phyloP scores from a whole-genome alignment of 768 basidiomycete species.

The Chalciporus pseudorubinellus region DNA sequence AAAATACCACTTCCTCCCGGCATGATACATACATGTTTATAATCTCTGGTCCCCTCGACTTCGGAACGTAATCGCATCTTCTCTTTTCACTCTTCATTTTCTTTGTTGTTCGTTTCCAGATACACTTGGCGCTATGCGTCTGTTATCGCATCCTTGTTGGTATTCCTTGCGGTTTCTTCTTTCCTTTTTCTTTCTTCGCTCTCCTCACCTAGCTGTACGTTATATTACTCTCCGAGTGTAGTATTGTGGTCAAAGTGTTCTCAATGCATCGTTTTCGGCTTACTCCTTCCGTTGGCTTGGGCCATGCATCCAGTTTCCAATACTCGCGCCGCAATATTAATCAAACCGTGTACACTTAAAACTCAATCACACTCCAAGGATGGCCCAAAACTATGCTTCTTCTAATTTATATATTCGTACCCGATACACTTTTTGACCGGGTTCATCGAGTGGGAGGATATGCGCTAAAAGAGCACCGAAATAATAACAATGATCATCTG shows the following conservation, averaged over 20 bases:
- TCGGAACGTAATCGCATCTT: background rate
- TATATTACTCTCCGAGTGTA: background rate
- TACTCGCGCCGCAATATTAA: no score
- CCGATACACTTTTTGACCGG: background rate
- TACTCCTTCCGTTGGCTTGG: no score
- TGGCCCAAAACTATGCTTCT: slow-evolving; percentile 3
- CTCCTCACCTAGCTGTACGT: slow-evolving; percentile 1
- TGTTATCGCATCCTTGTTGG: background rate
- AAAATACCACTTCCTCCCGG: slow-evolving; percentile 5
- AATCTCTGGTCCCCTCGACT: slow-evolving; percentile 2
- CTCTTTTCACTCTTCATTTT: background rate
- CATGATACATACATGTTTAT: slow-evolving; percentile 10
- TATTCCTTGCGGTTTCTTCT: background rate
- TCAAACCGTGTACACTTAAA: background rate
- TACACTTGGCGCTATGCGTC: background rate
- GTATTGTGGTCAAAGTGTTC: background rate
- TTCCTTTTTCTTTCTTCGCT: background rate
- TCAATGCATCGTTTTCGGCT: background rate
- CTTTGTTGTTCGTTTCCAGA: background rate
- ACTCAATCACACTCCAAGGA: background rate
- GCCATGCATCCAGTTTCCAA: no score
- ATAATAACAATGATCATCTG: slow-evolving; percentile 8
- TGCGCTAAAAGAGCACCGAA: background rate
- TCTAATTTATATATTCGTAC: slow-evolving; percentile 17
- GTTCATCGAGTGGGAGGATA: background rate